Evolutionary conservation across 2,329 filamentous ascomycete genomes (phyloP), one percentile per base, ranked within the genome.

Genomic region (Cercospora sesami): DNA sequence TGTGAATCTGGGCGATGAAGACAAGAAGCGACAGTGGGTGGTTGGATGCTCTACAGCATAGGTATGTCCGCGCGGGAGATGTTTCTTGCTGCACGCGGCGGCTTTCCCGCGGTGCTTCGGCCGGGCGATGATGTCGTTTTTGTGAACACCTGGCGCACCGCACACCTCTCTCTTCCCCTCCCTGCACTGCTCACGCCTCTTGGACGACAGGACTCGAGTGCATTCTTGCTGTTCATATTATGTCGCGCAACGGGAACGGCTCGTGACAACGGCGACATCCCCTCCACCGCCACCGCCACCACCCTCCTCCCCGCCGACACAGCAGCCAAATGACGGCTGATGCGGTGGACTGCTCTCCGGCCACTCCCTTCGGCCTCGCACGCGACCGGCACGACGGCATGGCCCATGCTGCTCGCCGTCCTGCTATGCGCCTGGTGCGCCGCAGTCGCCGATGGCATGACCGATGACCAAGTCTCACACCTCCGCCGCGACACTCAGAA

Each of bases 401-500:
- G 79, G 76, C 75, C 72, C 36, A 69, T 75, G 65, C 66, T 79
- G 71, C 69, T 79, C 59, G 71, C 73, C 48, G 69, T 79, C 9
- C 72, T 77, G 64, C 63, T 80, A 28, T 71, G 76, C 33, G 61
- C 70, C 31, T 75, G 73, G 65, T 79, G 76, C 74, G 72, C 74
- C 72, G 78, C 76, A 3, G 63, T 71, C 69, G 81, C 64, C 42
- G 73, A 73, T 73, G 79, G 80, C 79, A 84, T 84, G 82, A 79
- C 80, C 67, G 79, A 80, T 81, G 80, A 82, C 63, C 72, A 75
- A 33, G 77, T 82, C 58, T 66, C 75, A 9, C 68, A 69, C 51
- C 75, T 84, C 48, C 78, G 80, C 73, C 81, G 81, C 74, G 82
- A 84, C 70, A 83, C 83, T 28, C 74, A 77, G 67, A 86, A 92